phyloP scores from a whole-genome alignment of 2,329 filamentous ascomycete genomes.

The Daldinia sp. region DNA sequence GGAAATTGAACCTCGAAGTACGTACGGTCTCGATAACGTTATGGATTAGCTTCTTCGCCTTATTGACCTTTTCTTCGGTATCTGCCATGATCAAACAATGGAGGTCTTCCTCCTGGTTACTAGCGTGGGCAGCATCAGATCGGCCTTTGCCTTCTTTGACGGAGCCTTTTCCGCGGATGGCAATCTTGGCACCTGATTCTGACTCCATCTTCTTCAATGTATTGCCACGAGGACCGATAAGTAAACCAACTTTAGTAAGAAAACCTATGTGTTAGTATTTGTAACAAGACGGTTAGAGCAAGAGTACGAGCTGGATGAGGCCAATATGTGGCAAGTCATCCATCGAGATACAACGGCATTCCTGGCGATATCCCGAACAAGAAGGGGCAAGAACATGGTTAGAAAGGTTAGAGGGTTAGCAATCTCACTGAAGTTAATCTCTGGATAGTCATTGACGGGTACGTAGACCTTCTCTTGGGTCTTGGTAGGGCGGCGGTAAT shows the following conservation, averaged over 20 bases:
- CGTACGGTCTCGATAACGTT: slow-evolving; percentile 98
- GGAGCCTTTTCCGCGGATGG: slow-evolving; percentile 98
- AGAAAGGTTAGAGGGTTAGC: slow-evolving; percentile 95
- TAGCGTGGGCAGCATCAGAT: slow-evolving; percentile 97
- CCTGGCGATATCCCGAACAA: slow-evolving; percentile 57
- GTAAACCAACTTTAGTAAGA: slow-evolving; percentile 94
- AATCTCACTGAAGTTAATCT: slow-evolving; percentile 99
- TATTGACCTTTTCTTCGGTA: slow-evolving; percentile 99
- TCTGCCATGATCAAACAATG: slow-evolving; percentile 99
- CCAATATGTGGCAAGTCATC: slow-evolving; percentile 43
- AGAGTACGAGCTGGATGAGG: slow-evolving; percentile 48
- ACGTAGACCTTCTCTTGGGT: slow-evolving; percentile 99
- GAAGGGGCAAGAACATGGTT: slow-evolving; percentile 59
- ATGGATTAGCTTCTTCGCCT: slow-evolving; percentile 97
- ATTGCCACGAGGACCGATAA: slow-evolving; percentile 99
- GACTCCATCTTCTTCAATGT: slow-evolving; percentile 99
- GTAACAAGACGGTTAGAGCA: slow-evolving; percentile 52
- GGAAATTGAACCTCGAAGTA: slow-evolving; percentile 38
- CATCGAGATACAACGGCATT: slow-evolving; percentile 50
- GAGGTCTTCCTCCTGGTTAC: slow-evolving; percentile 99
- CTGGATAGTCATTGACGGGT: slow-evolving; percentile 99
- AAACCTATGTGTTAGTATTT: slow-evolving; percentile 91
- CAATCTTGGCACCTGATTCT: slow-evolving; percentile 97
- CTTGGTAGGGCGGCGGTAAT: slow-evolving; percentile 98
- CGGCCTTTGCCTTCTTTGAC: slow-evolving; percentile 99